Evolutionary conservation across 192 early-diverging fungal species (phyloP), one percentile per base, ranked within the genome.

Genomic region (Podila epigama): DNA sequence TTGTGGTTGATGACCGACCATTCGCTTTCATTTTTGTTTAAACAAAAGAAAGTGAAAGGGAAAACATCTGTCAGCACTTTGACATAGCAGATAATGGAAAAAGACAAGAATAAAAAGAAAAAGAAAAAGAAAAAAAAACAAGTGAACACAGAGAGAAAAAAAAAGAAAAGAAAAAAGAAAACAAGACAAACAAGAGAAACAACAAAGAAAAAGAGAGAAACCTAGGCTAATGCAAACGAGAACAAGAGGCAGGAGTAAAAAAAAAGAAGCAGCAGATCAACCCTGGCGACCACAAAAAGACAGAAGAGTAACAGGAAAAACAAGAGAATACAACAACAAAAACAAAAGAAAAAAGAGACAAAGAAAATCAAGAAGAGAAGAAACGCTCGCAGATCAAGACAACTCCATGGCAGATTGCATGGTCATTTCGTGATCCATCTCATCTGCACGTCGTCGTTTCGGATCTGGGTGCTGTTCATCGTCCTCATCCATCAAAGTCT

Each of bases 341-440:
- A 25, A 28, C 18, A 33, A 40, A 40, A 51, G 2, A 12, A 5
- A 34, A 33, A 2, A 25, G 34, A 34, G 27, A 58, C 18, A 27
- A n/a, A 25, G 29, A 5, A 12, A n/a, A n/a, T n/a, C n/a, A n/a
- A 33, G 36, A 40, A 51, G 2, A 12, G 4, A 34, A 33, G 5
- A 25, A 42, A 34, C 18, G 51, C 18, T n/a, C 12, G 15, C 25
- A 5, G 8, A 11, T 33, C 40, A 68, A 3, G 60, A 25, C 32
- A 77, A 57, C 66, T 77, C 73, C 73, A 77, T 77, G 12, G 71
- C 36, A 6, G 58, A 63, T 20, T 64, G 58, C 4, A 37, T n/a
- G 7, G 31, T 2, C 44, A 48, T 48, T 18, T 25, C 44, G 3
- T 48, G 44, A 22, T 48, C 44, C 44, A 48, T 48, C 44, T 48